phyloP scores from a whole-genome alignment of 2,329 filamentous ascomycete genomes.

The Cytospora paraplurivora region DNA sequence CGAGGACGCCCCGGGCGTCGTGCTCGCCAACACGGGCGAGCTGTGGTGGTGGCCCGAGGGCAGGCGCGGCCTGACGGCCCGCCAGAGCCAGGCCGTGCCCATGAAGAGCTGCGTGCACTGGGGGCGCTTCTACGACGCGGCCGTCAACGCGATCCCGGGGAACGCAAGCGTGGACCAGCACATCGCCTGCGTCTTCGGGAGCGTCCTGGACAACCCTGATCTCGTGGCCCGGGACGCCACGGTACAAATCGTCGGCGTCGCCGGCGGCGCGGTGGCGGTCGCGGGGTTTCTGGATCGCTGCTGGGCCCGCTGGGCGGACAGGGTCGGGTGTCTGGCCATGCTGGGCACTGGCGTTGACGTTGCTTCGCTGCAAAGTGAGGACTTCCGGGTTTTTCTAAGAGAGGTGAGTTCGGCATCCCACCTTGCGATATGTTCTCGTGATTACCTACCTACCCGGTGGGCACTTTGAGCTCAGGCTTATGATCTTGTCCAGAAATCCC shows the following conservation, averaged over 20 bases:
- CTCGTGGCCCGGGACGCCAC: conserved; percentile 52
- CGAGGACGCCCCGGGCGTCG: conserved; percentile 54
- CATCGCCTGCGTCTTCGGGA: conserved; percentile 65
- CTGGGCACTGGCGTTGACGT: conserved; percentile 50
- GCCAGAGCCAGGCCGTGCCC: conserved; percentile 60
- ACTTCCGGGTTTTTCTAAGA: conserved; percentile 53
- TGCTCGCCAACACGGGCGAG: conserved; percentile 79
- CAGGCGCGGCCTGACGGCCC: conserved; percentile 59
- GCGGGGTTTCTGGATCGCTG: conserved; percentile 59
- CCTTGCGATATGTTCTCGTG: neutral
- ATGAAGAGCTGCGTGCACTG: conserved; percentile 64
- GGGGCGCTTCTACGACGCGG: conserved; percentile 52
- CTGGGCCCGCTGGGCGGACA: conserved; percentile 49
- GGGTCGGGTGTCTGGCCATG: conserved; percentile 52
- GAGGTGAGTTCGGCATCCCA: conserved; percentile 44
- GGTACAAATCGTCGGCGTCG: conserved; percentile 72
- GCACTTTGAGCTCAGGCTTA: conserved; percentile 33
- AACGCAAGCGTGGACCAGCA: conserved; percentile 64
- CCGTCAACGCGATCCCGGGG: conserved; percentile 62
- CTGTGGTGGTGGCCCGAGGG: conserved; percentile 72
- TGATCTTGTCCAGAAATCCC: conserved; percentile 50
- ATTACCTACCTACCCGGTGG: conserved; percentile 6
- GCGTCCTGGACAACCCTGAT: conserved; percentile 53
- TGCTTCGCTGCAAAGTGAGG: conserved; percentile 44
- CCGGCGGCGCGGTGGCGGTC: conserved; percentile 63